Base-by-base conservation (phyloP, 352 stramenopile species). In the Pythium vanterpoolii region DNA sequence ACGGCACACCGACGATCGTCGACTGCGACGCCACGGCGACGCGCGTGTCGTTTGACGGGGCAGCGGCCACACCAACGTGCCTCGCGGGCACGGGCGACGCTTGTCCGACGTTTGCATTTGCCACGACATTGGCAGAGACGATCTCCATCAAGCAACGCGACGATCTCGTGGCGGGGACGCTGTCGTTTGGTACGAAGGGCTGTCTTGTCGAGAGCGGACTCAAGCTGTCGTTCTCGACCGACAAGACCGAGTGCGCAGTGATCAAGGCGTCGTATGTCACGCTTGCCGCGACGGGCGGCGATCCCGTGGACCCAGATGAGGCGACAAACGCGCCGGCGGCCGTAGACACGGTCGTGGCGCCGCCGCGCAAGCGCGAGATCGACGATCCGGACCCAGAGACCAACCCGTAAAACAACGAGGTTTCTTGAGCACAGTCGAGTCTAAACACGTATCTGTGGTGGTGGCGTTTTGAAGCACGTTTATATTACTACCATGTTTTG, bases 251-350 rank as follows among this genome's bases (percentile, higher is more conserved):
- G 16, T 64, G 56, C 46, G 51, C 47, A 10, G 3, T 23, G 6
- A 57, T 64, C 36, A 56, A 57, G 36, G 56, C 56, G 3, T 49
- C 56, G 24, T 64, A 64, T 47, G 31, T 64, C 9, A 27, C 47
- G 18, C n/a, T 21, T 7, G n/a, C 21, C 10, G 46, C 33, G 30
- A 57, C 7, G 14, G 45, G 45, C 9, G 56, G 56, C n/a, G 56
- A 64, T 21, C 56, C 56, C 21, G 38, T 64, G 34, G 56, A 64
- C n/a, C 56, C 56, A 21, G 56, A 64, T 19, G 27, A 24, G 8
- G 47, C 56, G 11, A 52, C 56, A 1, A 40, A 52, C 8, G 24
- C 52, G 19, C 11, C 34, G 11, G 36, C 26, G 3, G 11, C 31
- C 33, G 28, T 30, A 16, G 21, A 36, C n/a, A 27, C 46, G 8